Conservation (phyloP, 2,329 filamentous ascomycete genomes). For the Alternaria triticina region DNA sequence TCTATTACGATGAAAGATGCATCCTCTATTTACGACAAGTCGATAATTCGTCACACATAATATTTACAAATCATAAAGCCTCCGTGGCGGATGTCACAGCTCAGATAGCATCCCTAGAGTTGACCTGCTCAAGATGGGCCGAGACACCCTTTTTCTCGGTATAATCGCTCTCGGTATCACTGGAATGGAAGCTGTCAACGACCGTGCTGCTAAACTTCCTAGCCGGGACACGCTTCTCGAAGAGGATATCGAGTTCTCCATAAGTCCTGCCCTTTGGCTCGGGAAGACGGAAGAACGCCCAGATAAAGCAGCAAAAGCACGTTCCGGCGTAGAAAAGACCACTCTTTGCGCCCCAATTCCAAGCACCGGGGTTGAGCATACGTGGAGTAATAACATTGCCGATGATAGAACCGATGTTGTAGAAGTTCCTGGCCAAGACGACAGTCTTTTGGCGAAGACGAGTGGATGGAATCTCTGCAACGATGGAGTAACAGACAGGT, state of each 20-base stretch:
- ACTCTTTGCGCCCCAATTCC: conserved; percentile 76
- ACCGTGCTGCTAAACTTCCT: conserved; percentile 38
- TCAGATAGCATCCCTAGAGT: conserved; percentile 17
- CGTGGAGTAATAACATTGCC: conserved; percentile 59
- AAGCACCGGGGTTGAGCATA: conserved; percentile 46
- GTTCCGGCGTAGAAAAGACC: conserved; percentile 88
- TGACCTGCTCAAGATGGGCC: conserved; percentile 36
- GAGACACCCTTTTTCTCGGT: conserved; percentile 31
- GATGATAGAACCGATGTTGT: conserved; percentile 79
- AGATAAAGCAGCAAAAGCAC: conserved; percentile 78
- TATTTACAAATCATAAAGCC: conserved; percentile 5
- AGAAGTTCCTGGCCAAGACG: conserved; percentile 77
- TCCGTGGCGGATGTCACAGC: not conserved
- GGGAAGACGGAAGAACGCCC: conserved; percentile 79
- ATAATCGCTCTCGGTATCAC: conserved; percentile 25
- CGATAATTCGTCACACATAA: not conserved
- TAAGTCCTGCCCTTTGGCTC: conserved; percentile 82
- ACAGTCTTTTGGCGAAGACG: conserved; percentile 91
- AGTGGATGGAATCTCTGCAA: conserved; percentile 81
- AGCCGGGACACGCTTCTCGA: conserved; percentile 61
- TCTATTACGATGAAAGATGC: not conserved
- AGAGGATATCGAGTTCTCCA: conserved; percentile 83
- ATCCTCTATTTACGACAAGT: not conserved
- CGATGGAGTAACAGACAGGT: conserved; percentile 87
- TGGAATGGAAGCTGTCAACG: conserved; percentile 33